These are phyloP conservation scores for Colletotrichum cordylinicola DNA, from an alignment of 2,329 filamentous ascomycete species.

Conservation along the genomic window DNA sequence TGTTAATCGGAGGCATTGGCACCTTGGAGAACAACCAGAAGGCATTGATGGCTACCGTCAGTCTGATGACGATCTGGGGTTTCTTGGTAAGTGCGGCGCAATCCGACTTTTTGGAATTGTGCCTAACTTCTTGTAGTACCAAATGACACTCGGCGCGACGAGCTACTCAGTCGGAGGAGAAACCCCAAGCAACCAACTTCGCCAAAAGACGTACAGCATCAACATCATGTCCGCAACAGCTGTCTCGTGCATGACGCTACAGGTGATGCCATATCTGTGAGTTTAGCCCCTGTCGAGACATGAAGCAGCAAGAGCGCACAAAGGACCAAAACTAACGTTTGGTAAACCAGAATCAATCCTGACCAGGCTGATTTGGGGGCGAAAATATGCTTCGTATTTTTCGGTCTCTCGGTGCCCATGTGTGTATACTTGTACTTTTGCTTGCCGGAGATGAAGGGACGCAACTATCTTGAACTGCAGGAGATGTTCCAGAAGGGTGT, in stretches of 20 bases:
- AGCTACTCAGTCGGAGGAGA: constrained; percentile 35
- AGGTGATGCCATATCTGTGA: constrained; percentile 33
- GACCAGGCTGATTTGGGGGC: constrained; percentile 36
- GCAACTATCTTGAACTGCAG: constrained; percentile 17
- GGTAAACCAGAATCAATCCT: constrained; percentile 26
- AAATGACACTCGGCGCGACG: constrained; percentile 21
- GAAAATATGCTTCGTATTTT: constrained; percentile 37
- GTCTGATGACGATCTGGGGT: constrained; percentile 32
- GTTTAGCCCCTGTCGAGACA: background rate
- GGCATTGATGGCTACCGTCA: constrained; percentile 27
- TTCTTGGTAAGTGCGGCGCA: constrained; percentile 12
- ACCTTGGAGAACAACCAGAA: constrained; percentile 26
- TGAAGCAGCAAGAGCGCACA: background rate
- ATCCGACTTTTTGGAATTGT: background rate
- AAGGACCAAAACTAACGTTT: background rate
- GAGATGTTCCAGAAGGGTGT: constrained; percentile 17
- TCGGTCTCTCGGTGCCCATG: constrained; percentile 31
- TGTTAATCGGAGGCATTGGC: constrained; percentile 36
- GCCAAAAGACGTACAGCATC: constrained; percentile 37
- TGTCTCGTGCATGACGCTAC: constrained; percentile 31
- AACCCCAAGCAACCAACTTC: constrained; percentile 43
- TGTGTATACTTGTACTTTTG: constrained; percentile 22
- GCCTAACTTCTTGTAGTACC: background rate
- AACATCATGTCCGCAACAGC: constrained; percentile 35
- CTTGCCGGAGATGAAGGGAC: constrained; percentile 20